Evolutionary conservation across 257 asterid species (phyloP).

Genomic region (Penstemon eatonii): DNA sequence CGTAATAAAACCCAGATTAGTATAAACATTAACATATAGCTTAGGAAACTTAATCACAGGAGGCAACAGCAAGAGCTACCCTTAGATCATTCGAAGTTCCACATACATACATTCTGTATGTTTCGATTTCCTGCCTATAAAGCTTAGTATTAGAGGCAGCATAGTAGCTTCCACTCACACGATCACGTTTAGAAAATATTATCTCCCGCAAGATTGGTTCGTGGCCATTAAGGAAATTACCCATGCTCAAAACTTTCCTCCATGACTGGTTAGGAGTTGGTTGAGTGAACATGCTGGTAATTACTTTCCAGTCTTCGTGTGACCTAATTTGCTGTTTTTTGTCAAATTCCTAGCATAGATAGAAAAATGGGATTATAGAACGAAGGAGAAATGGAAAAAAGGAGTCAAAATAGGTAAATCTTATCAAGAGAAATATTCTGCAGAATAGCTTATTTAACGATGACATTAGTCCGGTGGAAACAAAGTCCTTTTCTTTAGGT

Average conservation of each 20-base stretch:
- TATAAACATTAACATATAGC: not conserved
- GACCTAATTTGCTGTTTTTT: slow-evolving; percentile 52
- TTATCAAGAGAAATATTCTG: not conserved
- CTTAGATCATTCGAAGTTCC: slow-evolving; percentile 88
- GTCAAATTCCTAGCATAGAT: slow-evolving; percentile 43
- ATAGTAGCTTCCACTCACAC: slow-evolving; percentile 61
- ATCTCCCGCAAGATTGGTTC: slow-evolving; percentile 87
- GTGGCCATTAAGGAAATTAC: slow-evolving; percentile 93
- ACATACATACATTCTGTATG: slow-evolving; percentile 83
- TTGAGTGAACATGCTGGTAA: slow-evolving; percentile 73
- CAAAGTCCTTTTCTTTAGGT: no score
- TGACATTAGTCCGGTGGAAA: no score
- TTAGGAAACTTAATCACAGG: slow-evolving; percentile 57
- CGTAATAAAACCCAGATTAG: not conserved
- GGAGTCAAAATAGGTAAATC: not conserved
- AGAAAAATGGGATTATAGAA: slow-evolving; percentile 8
- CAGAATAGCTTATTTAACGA: no score
- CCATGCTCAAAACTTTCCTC: slow-evolving; percentile 94
- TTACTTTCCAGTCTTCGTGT: slow-evolving; percentile 52
- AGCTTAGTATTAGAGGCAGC: slow-evolving; percentile 45
- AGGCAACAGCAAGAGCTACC: slow-evolving; percentile 88
- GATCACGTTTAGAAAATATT: slow-evolving; percentile 68
- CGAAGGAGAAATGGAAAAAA: not conserved
- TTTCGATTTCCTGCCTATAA: slow-evolving; percentile 62
- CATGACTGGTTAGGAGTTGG: slow-evolving; percentile 93